Base-by-base conservation (phyloP, 2,329 filamentous ascomycete species). In the Apiospora rasikravindrae region DNA sequence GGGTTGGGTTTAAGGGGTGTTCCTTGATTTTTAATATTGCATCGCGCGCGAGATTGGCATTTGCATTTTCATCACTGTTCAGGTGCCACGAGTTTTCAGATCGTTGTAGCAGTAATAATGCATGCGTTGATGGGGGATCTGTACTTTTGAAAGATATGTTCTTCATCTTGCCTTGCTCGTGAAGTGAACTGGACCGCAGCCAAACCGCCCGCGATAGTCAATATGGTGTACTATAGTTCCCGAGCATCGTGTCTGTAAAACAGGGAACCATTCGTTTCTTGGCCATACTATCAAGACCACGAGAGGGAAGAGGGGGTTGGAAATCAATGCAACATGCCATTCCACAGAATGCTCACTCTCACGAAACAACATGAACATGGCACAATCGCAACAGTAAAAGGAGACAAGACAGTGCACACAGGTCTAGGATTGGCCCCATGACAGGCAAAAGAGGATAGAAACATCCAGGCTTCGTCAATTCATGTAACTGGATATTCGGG, bases 31-130 rank as follows among this genome's bases (percentile, higher is more conserved):
- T 13, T n/a, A 64, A 4, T 64, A 22, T 64, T 64, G 57, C 57
- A 64, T 64, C 57, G 57, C 57, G 53, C 53, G 57, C 53, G 33
- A 64, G 57, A 64, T 64, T 64, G 57, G 57, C 57, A 64, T 64
- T 64, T 64, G 57, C 57, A 64, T 64, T 64, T 64, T n/a, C 57
- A 64, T 40, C 19, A 40, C 19, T 33, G 26, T 57, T 57, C 53
- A n/a, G 53, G 29, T 61, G 29, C 53, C 13, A 37, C 29, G 53
- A 61, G 53, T 14, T n/a, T 37, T 11, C 33, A 24, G 57, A 64
- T 40, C 33, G 33, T 64, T 64, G 57, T 40, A 64, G 57, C n/a
- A 51, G 33, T 64, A 64, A 6, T 64, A 64, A 40, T 64, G 14
- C 19, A 64, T 6, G 11, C 57, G 33, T 64, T 64, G 33, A 22